Conservation (phyloP, 192 early-diverging fungal species). For the Gigaspora rosea region DNA sequence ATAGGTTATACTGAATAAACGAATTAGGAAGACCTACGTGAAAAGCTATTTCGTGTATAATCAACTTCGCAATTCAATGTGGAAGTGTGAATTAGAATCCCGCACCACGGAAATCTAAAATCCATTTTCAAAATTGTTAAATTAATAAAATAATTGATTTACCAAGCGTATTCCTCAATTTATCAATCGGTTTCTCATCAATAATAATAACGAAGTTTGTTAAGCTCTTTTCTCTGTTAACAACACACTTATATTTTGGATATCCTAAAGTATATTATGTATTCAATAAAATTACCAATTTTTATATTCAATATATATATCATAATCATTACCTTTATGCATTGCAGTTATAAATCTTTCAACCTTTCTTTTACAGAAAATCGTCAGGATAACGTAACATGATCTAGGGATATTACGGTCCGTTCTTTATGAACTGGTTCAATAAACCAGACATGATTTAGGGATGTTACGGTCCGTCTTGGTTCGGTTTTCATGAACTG, state of each 20-base stretch:
- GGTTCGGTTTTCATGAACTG: too few species aligned
- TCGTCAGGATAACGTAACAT: constrained; percentile 1
- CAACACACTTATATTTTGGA: constrained; percentile 6
- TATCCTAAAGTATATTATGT: not conserved
- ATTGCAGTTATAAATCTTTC: constrained; percentile 8
- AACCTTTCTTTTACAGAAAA: constrained; percentile 2
- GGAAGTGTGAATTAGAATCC: constrained; percentile 67
- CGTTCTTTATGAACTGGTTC: too few species aligned
- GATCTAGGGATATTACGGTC: too few species aligned
- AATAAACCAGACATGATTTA: not conserved
- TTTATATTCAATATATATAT: too few species aligned
- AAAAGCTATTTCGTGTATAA: constrained; percentile 57
- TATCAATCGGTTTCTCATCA: not conserved
- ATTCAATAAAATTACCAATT: not conserved
- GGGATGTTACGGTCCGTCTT: too few species aligned
- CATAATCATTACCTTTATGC: constrained; percentile 5
- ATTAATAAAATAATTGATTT: not conserved
- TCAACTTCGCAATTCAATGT: constrained; percentile 70
- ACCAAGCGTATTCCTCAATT: not conserved
- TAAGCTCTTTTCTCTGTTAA: constrained; percentile 9
- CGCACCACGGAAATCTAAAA: constrained; percentile 83
- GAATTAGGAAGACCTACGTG: constrained; percentile 37
- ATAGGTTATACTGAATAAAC: not conserved
- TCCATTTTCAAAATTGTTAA: not conserved
- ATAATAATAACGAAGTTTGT: constrained; percentile 11